These are phyloP conservation scores for Pinus tabuliformis DNA, from an alignment of 75 land plant genomes.

Conservation along the genomic window DNA sequence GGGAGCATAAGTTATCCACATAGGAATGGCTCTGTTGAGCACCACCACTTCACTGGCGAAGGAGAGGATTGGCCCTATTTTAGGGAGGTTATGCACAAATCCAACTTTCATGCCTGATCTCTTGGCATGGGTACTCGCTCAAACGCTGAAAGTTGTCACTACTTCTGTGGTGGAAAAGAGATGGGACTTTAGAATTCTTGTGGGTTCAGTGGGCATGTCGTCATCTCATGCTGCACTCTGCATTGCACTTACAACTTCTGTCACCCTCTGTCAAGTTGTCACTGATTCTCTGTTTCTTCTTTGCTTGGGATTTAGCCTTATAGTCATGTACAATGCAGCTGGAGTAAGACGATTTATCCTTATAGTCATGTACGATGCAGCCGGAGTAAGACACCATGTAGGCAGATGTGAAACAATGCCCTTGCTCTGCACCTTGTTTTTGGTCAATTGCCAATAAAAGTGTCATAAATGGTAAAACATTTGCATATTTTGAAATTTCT, in stretches of 20 bases:
- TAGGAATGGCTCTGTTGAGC: conserved; percentile 68
- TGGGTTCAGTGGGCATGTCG: conserved; percentile 94
- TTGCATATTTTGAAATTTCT: neutral
- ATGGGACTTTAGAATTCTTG: conserved; percentile 71
- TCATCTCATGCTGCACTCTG: conserved; percentile 94
- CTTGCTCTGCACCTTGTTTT: neutral
- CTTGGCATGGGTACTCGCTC: conserved; percentile 84
- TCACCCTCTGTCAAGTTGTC: conserved; percentile 85
- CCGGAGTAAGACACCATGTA: no score
- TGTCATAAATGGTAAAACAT: neutral
- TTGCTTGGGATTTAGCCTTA: conserved; percentile 84
- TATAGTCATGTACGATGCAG: no score
- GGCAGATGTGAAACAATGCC: conserved; percentile 51
- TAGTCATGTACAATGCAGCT: conserved; percentile 97
- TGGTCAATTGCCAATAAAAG: neutral
- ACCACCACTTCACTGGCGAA: conserved; percentile 63
- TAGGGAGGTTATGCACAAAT: conserved; percentile 63
- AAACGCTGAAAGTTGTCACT: conserved; percentile 65
- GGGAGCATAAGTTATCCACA: conserved; percentile 15
- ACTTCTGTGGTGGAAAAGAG: conserved; percentile 72
- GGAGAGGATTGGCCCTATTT: conserved; percentile 63
- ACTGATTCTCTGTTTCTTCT: conserved; percentile 86
- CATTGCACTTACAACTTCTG: conserved; percentile 80
- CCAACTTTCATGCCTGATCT: conserved; percentile 90
- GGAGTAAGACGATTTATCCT: conserved; percentile 87